Evolutionary conservation across 2,329 filamentous ascomycete species (phyloP).

Genomic region (Cercospora beticola): DNA sequence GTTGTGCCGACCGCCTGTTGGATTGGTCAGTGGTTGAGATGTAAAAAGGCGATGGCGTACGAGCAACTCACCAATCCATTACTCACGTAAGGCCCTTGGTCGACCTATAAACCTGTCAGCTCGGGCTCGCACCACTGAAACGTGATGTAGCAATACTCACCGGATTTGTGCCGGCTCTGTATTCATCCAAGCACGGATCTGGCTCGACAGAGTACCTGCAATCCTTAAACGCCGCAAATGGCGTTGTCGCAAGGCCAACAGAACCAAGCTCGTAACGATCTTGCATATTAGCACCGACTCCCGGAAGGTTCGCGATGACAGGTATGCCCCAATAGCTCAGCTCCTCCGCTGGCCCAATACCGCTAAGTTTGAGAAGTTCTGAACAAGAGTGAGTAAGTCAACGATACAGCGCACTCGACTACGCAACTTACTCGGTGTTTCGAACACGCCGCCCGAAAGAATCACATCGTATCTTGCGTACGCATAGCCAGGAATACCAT

Average conservation of each 20-base stretch:
- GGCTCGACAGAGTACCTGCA: slow-evolving; percentile 32
- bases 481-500: slow-evolving; percentile 43
- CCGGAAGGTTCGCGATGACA: slow-evolving; percentile 55
- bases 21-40: too few relatives aligned
- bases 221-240: slow-evolving; percentile 7
- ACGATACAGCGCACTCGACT: too few relatives aligned
- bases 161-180: slow-evolving; percentile 28
- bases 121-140: neutral
- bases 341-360: slow-evolving; percentile 57
- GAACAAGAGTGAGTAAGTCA: too few relatives aligned
- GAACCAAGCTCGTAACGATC: slow-evolving; percentile 59
- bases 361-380: slow-evolving; percentile 62
- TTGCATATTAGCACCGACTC: slow-evolving; percentile 63
- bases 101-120: slow-evolving; percentile 9
- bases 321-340: slow-evolving; percentile 56
- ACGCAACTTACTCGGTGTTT: slow-evolving; percentile 47
- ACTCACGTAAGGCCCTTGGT: slow-evolving; percentile 46
- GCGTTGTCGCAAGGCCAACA: slow-evolving; percentile 30
- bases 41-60: too few relatives aligned
- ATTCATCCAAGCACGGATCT: slow-evolving; percentile 45
- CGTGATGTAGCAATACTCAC: neutral
- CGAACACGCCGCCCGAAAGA: slow-evolving; percentile 51
- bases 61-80: slow-evolving; percentile 49
- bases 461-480: slow-evolving; percentile 47
- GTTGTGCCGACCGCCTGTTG: slow-evolving; percentile 21